Base-by-base conservation (phyloP, 192 early-diverging fungal species). In the Tieghemiomyces parasiticus region DNA sequence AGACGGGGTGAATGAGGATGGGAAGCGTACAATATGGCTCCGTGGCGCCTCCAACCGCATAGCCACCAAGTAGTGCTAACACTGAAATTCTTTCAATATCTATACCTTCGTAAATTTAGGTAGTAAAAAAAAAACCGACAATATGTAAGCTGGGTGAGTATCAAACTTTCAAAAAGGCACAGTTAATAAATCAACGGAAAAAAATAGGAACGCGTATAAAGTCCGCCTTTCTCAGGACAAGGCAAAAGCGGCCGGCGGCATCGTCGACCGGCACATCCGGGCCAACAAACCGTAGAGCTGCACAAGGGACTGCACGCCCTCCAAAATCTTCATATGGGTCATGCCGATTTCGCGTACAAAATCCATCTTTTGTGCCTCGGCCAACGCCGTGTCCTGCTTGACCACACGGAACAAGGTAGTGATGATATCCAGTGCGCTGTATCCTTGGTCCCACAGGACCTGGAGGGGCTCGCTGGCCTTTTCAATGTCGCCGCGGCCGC, bases 261-360 rank as follows among this genome's bases (percentile, higher is more conserved):
- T 47, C 19, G 19, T 47, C 19, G 46, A 47, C 25, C 25, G 19
- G 26, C 50, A 52, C 24, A 89, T 74, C 33, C 85, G 76, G 6
- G 86, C 84, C 1, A 88, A 78, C 56, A 98, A 68, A 13, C 88
- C 93, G 24, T 82, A 76, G 14, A 98, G 72, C 70, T 96, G 95
- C n/a, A 95, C 73, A 13, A 92, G 65, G 14, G 81, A 81, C 38
- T 83, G 80, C 35, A 86, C 79, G 25, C 95, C 95, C 51, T 96
- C 91, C 38, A 95, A 65, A 59, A 95, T 84, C 64, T 80, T 76
- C 88, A 96, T 93, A 59, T 98, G 93, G 19, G 88, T 86, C 51
- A 80, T 64, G 24, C 93, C 95, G 71, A 98, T 96, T 67, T 93
- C 89, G 78, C 90, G 69, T 46, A 95, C 81, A 74, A 81, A 95